A percentile compares a stretch with the other conserved stretches of the same genome.
These are phyloP conservation scores for Amaranthus tricolor DNA, from an alignment of 179 eudicot genomes.

Conservation along the genomic window DNA sequence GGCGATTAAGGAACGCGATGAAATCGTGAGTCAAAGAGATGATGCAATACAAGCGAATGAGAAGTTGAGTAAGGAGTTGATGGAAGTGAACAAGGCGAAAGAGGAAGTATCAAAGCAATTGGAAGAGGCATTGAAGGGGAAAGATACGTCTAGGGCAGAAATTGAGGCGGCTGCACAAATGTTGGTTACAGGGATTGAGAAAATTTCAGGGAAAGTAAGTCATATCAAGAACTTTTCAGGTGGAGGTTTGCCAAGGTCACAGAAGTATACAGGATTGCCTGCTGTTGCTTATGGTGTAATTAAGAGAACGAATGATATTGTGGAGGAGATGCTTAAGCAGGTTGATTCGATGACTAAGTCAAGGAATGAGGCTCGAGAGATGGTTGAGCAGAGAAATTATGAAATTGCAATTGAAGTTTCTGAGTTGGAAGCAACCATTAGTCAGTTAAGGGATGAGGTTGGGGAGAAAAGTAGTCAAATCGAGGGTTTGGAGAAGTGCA, in stretches of 20 bases:
- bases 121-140: slow-evolving; percentile 56
- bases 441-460: slow-evolving; percentile 72
- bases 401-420: slow-evolving; percentile 98
- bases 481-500: slow-evolving; percentile 57
- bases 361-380: slow-evolving; percentile 75
- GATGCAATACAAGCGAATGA: slow-evolving; percentile 47
- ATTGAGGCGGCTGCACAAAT: slow-evolving; percentile 75
- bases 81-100: slow-evolving; percentile 47
- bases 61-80: slow-evolving; percentile 44
- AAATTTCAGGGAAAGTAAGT: slow-evolving; percentile 70
- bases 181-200: slow-evolving; percentile 86
- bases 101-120: slow-evolving; percentile 49
- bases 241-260: slow-evolving; percentile 79
- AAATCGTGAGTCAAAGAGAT: slow-evolving; percentile 29
- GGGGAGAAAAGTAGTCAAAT: slow-evolving; percentile 39
- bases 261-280: slow-evolving; percentile 83
- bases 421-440: slow-evolving; percentile 80
- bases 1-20: slow-evolving; percentile 31
- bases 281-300: slow-evolving; percentile 92
- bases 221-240: slow-evolving; percentile 59
- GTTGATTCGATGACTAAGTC: slow-evolving; percentile 51
- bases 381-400: slow-evolving; percentile 83
- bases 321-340: slow-evolving; percentile 79
- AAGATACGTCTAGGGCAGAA: slow-evolving; percentile 65
- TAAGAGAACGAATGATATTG: slow-evolving; percentile 90